Base-by-base conservation (phyloP, 176 grass and related monocot genomes). In the Carex littledalei region DNA sequence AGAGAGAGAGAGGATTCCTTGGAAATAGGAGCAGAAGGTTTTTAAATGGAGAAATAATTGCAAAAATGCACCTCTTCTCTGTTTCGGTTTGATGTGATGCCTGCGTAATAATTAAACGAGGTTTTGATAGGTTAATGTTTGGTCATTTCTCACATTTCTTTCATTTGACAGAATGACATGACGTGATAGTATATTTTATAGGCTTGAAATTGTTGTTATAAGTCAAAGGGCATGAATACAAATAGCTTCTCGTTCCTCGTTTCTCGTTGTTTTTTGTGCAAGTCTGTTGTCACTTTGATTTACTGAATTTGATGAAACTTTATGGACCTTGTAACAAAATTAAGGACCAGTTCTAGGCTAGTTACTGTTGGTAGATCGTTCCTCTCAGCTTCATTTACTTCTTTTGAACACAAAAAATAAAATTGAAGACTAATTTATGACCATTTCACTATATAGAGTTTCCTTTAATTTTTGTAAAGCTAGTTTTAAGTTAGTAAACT, bases 1-100 rank as follows among this genome's bases (percentile, higher is more conserved):
- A 21, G 16, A 43, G 56, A 21, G 45, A n/a, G 37, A 71, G 41
- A 37, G n/a, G 32, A 22, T 60, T 71, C 77, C 49, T 82, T 65
- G 84, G 87, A 71, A 88, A 78, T 88, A 55, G 87, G 58, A 88
- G 56, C n/a, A 81, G 32, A 67, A 49, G n/a, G 39, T 68, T 83
- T 83, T 83, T 12, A 18, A 56, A 34, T 78, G 12, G 4, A 68
- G 81, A 55, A 68, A 69, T 68, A 52, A 52, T 68, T 83, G 62
- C 54, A 41, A 81, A 4, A 4, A 39, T 81, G 78, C 78, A 61
- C 5, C 56, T 63, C 29, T 12, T 62, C 35, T 81, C 4, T 58
- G 35, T 45, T 81, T 81, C 13, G 21, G 49, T 39, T 50, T 81
- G 53, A 62, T 81, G 53, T 34, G 78, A 81, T 65, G 79, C 63